Conservation (phyloP, 257 asterid genomes). For the Capsicum rhomboideum region DNA sequence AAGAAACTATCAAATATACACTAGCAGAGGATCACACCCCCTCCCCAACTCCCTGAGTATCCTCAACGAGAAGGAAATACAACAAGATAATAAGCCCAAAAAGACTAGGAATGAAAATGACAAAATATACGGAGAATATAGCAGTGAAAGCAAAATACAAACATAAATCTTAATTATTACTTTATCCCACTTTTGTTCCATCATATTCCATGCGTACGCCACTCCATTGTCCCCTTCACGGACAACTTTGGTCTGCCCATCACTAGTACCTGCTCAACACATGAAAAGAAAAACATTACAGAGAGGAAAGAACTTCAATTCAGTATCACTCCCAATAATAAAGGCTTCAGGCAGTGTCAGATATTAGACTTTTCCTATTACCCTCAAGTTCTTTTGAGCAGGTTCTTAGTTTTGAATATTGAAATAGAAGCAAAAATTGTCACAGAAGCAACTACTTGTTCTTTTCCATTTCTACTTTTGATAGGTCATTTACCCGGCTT, state of each 20-base stretch:
- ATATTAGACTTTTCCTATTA: neutral
- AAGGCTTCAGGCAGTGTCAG: neutral
- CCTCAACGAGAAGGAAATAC: neutral
- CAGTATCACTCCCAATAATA: neutral
- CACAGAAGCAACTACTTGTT: neutral
- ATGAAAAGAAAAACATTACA: neutral
- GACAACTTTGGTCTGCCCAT: conserved; percentile 90
- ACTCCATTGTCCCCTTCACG: conserved; percentile 99
- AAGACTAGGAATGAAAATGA: neutral
- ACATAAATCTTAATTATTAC: conserved; percentile 22
- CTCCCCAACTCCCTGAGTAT: neutral
- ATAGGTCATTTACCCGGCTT: neutral
- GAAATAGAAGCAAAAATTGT: neutral
- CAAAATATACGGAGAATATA: neutral
- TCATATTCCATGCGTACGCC: conserved; percentile 91
- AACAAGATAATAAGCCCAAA: neutral
- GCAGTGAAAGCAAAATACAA: neutral
- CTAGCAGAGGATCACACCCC: neutral
- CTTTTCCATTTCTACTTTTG: neutral
- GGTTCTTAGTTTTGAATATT: neutral
- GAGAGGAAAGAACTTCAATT: neutral
- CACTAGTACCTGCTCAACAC: conserved; percentile 63
- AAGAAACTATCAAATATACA: neutral
- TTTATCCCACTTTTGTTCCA: conserved; percentile 90
- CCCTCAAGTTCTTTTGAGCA: neutral